Percentiles rank a stretch among this genome's conserved stretches.
These are phyloP conservation scores for Platismatia glauca DNA, from an alignment of 495 filamentous ascomycete genomes.

Conservation along the genomic window DNA sequence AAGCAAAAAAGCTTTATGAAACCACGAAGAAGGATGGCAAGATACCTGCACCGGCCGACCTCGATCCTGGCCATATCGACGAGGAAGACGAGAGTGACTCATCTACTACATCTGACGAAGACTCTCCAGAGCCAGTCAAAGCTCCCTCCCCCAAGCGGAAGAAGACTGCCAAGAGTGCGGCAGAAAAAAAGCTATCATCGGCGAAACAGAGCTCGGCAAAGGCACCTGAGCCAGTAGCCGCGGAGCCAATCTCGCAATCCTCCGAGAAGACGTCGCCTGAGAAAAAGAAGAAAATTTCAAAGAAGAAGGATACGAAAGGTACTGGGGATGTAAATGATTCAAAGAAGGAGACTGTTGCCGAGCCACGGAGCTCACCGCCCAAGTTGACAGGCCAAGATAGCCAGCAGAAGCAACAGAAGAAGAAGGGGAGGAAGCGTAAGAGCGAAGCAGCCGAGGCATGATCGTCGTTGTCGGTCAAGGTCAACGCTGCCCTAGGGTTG, in stretches of 20 bases:
- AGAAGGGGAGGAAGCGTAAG: constrained; percentile 61
- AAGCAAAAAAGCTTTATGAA: constrained; percentile 54
- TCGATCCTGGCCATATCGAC: constrained; percentile 46
- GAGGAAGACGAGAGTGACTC: constrained; percentile 27
- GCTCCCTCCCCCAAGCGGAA: constrained; percentile 50
- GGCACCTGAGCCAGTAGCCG: constrained; percentile 23
- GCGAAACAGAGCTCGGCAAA: constrained; percentile 24
- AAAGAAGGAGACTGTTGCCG: constrained; percentile 35
- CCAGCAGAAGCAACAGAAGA: constrained; percentile 32
- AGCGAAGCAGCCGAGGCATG: constrained; percentile 33
- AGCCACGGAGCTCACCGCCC: constrained; percentile 45
- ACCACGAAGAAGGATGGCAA: constrained; percentile 41
- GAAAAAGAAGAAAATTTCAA: constrained; percentile 32
- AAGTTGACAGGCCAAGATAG: constrained; percentile 23
- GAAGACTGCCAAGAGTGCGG: constrained; percentile 35
- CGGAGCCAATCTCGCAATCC: constrained; percentile 25
- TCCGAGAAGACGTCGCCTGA: constrained; percentile 32
- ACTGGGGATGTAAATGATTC: constrained; percentile 30
- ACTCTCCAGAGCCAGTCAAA: constrained; percentile 42
- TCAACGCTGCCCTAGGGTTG: neutral
- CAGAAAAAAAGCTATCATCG: constrained; percentile 24
- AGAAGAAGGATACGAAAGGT: constrained; percentile 38
- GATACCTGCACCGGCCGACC: constrained; percentile 44
- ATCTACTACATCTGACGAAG: constrained; percentile 32
- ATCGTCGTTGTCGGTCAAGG: neutral